Base-by-base conservation (phyloP, 495 filamentous ascomycete genomes). In the Aspergillus nidulans region DNA sequence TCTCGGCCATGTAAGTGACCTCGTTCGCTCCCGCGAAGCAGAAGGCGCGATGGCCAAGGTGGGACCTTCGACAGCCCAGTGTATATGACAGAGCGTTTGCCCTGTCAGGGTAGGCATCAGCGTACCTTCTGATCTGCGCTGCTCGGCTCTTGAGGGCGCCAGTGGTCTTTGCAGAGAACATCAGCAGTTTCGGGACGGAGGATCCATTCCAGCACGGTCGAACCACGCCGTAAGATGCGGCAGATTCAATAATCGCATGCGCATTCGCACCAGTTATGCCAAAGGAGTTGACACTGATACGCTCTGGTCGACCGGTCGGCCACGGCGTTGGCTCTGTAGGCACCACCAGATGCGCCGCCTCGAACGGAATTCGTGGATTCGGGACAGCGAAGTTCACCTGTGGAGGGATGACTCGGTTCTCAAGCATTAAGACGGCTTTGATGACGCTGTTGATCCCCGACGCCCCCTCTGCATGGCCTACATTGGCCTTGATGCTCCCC, bases 391-490 rank as follows among this genome's bases (percentile, higher is more conserved):
- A 54, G 7, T 54, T 53, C 25, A 64, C 52, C 48, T 83, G 72
- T 0, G 71, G 63, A 0, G 67, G 72, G 26, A 77, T 75, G 0
- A 42, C 63, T 4, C 49, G 32, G 6, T 70, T 39, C 44, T 77
- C 69, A 6, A 77, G 47, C 0, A 60, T 49, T 0, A 77, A 36
- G 0, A 70, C 53, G 5, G 53, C 47, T 40, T 77, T 75, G 23
- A 77, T 71, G 6, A 77, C 5, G 18, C 63, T 63, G 1, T 62
- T 64, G 0, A 75, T 40, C 1, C 67, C 74, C 5, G 65, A 62
- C 6, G 72, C 69, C 0, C 64, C 72, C 47, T 76, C 74, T 0
- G 62, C 45, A 53, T 77, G 74, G 7, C 72, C 74, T 1, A 75
- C 18, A 30, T 76, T 76, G 1, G 69, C 55, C 61, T 76, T 75